Base-by-base conservation (phyloP, 1,139 yeast species). In the Magnusiomyces magnusii region DNA sequence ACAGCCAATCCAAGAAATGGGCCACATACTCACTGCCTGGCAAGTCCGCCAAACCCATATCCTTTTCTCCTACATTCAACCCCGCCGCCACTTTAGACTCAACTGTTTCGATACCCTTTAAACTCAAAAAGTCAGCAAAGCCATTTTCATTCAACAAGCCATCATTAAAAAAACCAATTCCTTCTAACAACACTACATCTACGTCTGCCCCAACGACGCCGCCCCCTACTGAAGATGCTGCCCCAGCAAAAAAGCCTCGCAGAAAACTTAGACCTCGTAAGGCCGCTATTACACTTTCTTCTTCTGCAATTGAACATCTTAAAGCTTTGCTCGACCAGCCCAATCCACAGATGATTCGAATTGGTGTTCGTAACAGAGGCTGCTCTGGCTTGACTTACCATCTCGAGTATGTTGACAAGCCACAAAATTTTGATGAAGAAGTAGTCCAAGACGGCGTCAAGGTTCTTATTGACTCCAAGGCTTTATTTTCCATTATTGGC, bases 311-410 rank as follows among this genome's bases (percentile, higher is more conserved):
- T 2, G 72, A 73, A 5, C 97, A 93, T 73, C 76, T 93, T 62
- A 76, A 76, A 61, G 82, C 79, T 1, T 77, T 93, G 47, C 75
- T 87, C 65, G 81, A 86, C 60, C 88, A 85, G 65, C 98, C 98
- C 2, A 82, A 83, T 54, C 98, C 98, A 28, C 85, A 93, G 73
- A 78, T 90, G 70, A 90, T 93, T 59, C 80, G 97, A 67, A 86
- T 93, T 24, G 96, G 98, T 3, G 98, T 95, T n/a, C 83, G 84
- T 66, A 93, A 93, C 73, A 80, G 97, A 73, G 99, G 99, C 2
- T 93, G 99, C 71, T 92, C 98, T 0, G 99, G 99, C 0, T 79
- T 93, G 63, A 86, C 96, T 0, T 93, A 93, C 73, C 87, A 91
- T 72, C 76, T 93, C 64, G 97, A 91, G 71, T 93, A 93, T 73